phyloP scores from a whole-genome alignment of 768 basidiomycete genomes.

The Auriscalpium microsporum region DNA sequence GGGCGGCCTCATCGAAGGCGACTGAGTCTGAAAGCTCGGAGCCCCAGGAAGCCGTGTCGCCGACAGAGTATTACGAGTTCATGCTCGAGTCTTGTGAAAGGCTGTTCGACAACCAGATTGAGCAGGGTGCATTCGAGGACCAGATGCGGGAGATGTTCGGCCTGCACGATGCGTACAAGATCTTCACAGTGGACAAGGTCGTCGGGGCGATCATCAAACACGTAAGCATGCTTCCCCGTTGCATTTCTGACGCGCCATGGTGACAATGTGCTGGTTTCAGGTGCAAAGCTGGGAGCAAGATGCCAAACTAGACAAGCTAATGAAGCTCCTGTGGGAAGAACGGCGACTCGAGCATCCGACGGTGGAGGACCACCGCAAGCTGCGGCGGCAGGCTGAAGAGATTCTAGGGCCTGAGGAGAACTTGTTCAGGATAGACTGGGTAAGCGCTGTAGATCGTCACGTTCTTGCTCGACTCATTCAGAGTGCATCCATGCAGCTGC shows the following conservation, averaged over 20 bases:
- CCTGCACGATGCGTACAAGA: conserved; percentile 73
- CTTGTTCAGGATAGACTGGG: conserved; percentile 77
- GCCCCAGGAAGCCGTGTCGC: conserved; percentile 17
- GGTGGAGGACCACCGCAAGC: conserved; percentile 64
- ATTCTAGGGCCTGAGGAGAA: conserved; percentile 71
- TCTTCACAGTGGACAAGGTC: conserved; percentile 92
- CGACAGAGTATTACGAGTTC: conserved; percentile 70
- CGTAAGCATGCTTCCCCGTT: conserved; percentile 29
- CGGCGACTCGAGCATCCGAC: conserved; percentile 49
- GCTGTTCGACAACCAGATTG: conserved; percentile 88
- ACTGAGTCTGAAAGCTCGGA: conserved; percentile 23
- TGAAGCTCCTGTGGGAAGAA: conserved; percentile 64
- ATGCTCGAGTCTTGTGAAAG: conserved; percentile 83
- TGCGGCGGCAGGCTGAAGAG: conserved; percentile 58
- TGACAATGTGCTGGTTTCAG: conserved; percentile 21
- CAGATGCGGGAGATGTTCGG: conserved; percentile 84
- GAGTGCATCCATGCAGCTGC: conserved; percentile 34
- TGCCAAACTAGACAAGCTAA: conserved; percentile 60
- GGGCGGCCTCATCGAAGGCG: conserved; percentile 32
- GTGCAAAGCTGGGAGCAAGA: conserved; percentile 65
- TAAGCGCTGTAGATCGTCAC: conserved; percentile 23
- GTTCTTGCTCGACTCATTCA: not conserved
- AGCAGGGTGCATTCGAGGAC: conserved; percentile 83
- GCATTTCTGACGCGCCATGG: not conserved
- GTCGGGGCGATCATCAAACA: conserved; percentile 86